Conservation (phyloP, 1,284 basidiomycete species). For the Cryptococcus sp. region DNA sequence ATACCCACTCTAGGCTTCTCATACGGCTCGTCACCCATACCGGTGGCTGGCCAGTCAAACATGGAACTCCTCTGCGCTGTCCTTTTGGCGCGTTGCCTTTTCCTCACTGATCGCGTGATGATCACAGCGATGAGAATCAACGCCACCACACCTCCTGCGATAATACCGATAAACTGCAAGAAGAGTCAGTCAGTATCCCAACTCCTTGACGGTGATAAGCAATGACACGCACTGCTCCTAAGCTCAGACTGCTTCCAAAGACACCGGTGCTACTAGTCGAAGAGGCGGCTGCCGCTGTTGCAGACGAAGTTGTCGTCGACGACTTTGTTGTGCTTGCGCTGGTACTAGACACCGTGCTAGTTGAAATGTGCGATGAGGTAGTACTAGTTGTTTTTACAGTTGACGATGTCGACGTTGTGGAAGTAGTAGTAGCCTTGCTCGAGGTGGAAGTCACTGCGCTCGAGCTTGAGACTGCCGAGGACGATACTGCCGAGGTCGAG, state of each 20-base stretch:
- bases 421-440: neutral
- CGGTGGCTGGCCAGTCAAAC: conserved; percentile 46
- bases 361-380: too few species aligned
- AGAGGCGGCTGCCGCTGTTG: conserved; percentile 12
- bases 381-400: conserved; percentile 1
- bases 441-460: conserved; percentile 8
- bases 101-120: conserved; percentile 34
- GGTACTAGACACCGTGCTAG: too few species aligned
- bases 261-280: conserved; percentile 25
- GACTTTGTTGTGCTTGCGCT: conserved; percentile 7
- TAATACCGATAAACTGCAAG: conserved; percentile 45
- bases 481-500: conserved; percentile 4
- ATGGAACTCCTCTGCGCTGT: conserved; percentile 40
- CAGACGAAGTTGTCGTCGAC: conserved; percentile 8
- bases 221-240: conserved; percentile 37
- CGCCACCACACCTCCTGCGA: conserved; percentile 40
- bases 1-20: conserved; percentile 38
- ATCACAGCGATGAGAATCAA: conserved; percentile 33
- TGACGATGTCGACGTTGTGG: conserved; percentile 11
- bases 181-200: neutral
- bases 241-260: conserved; percentile 27
- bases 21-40: conserved; percentile 37
- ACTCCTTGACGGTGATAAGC: neutral
- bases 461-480: conserved; percentile 5
- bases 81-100: conserved; percentile 33